phyloP scores from a whole-genome alignment of 2,329 filamentous ascomycete genomes.

The Fusarium sp. region DNA sequence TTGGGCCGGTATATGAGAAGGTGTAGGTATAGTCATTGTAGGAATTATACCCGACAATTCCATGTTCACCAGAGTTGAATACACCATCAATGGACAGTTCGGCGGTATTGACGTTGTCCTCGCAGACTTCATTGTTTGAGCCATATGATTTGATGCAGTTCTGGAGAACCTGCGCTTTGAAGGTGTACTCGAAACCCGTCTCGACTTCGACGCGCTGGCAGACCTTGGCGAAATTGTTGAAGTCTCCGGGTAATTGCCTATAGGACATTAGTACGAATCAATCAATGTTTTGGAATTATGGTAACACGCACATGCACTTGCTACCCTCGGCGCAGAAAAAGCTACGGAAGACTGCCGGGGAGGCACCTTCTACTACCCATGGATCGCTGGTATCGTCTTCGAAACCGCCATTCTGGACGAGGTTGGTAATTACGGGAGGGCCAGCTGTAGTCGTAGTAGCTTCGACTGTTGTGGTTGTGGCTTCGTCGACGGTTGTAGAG shows the following conservation, averaged over 20 bases:
- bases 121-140: accelerated
- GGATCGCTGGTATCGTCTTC: background rate
- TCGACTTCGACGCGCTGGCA: background rate
- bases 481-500: background rate
- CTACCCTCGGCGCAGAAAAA: background rate
- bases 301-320: background rate
- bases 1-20: background rate
- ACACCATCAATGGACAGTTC: background rate
- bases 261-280: accelerated
- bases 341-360: background rate
- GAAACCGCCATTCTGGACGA: background rate
- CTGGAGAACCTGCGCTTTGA: background rate
- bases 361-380: background rate
- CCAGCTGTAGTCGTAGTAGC: background rate
- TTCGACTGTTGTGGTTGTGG: background rate
- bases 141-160: background rate
- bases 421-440: background rate
- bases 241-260: background rate
- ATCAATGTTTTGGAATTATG: accelerated
- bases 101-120: background rate
- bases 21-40: background rate
- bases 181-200: background rate
- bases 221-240: background rate
- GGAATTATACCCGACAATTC: accelerated
- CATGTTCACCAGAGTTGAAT: accelerated